Evolutionary conservation across 2,329 filamentous ascomycete genomes (phyloP).

Genomic region (Botrytis medusae): DNA sequence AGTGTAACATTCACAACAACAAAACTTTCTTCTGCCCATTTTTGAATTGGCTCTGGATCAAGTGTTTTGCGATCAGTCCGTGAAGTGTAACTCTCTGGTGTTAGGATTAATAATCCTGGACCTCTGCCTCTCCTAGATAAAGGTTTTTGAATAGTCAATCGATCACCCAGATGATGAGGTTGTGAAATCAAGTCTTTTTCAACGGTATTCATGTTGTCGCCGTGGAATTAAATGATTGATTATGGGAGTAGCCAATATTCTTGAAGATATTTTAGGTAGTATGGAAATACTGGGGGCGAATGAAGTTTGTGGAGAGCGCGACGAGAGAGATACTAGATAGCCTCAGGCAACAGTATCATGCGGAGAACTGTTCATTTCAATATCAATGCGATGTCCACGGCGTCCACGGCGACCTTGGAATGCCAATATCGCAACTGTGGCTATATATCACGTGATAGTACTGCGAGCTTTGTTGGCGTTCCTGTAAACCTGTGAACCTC

Average conservation of each 20-base stretch:
- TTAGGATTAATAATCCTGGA: conserved; percentile 41
- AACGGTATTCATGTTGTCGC: background rate
- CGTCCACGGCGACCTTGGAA: background rate
- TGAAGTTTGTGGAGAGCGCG: background rate
- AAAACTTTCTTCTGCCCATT: conserved; percentile 44
- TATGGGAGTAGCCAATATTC: background rate
- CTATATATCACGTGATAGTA: background rate
- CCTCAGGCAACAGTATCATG: background rate
- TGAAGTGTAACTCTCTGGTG: conserved; percentile 25
- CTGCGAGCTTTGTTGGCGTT: background rate
- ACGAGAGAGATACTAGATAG: background rate
- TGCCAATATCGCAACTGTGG: background rate
- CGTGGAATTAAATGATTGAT: too few species aligned
- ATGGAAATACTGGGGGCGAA: background rate
- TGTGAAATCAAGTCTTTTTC: background rate
- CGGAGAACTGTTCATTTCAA: background rate
- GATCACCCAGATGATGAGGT: background rate
- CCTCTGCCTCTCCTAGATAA: conserved; percentile 38
- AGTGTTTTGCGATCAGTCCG: conserved; percentile 28
- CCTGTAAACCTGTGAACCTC: too few species aligned
- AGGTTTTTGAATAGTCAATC: conserved; percentile 22
- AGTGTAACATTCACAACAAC: conserved; percentile 25
- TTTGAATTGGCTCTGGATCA: conserved; percentile 38
- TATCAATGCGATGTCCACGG: background rate
- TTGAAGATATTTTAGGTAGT: background rate